Conservation (phyloP, 495 filamentous ascomycete genomes). For the Friedmanniomyces endolithicus region DNA sequence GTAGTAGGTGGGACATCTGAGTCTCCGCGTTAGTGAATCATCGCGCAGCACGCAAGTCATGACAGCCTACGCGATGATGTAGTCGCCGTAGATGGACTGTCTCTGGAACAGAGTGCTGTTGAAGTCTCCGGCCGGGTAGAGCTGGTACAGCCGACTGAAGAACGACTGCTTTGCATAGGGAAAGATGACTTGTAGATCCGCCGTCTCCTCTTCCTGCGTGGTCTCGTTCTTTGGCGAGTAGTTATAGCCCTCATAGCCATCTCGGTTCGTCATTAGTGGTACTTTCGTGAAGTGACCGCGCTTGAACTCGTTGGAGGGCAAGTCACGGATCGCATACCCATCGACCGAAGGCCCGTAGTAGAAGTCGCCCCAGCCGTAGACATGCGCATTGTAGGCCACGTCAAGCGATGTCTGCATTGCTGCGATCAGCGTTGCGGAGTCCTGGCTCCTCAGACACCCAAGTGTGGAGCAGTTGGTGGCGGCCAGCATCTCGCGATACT, state of each 20-base stretch:
- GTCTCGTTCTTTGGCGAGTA: constrained; percentile 15
- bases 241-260: constrained; percentile 18
- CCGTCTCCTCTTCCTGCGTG: constrained; percentile 5
- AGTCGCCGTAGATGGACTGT: constrained; percentile 20
- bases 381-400: constrained; percentile 1
- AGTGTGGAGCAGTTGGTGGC: constrained; percentile 17
- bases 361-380: constrained; percentile 21
- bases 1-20: constrained; percentile 22
- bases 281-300: constrained; percentile 23
- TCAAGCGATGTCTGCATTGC: constrained; percentile 13
- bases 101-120: constrained; percentile 23
- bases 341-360: constrained; percentile 22
- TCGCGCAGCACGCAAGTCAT: too few species aligned
- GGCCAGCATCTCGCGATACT: constrained; percentile 17
- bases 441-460: constrained; percentile 12
- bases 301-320: constrained; percentile 23
- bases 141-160: constrained; percentile 20
- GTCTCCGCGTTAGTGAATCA: too few species aligned
- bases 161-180: constrained; percentile 18
- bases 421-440: constrained; percentile 2
- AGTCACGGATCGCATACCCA: constrained; percentile 18
- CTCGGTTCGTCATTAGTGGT: constrained; percentile 18
- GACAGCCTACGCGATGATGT: constrained; percentile 18
- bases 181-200: constrained; percentile 15
- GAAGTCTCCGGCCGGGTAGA: constrained; percentile 16